Conservation (phyloP, 164 flowering plant species). For the Liriodendron chinense region DNA sequence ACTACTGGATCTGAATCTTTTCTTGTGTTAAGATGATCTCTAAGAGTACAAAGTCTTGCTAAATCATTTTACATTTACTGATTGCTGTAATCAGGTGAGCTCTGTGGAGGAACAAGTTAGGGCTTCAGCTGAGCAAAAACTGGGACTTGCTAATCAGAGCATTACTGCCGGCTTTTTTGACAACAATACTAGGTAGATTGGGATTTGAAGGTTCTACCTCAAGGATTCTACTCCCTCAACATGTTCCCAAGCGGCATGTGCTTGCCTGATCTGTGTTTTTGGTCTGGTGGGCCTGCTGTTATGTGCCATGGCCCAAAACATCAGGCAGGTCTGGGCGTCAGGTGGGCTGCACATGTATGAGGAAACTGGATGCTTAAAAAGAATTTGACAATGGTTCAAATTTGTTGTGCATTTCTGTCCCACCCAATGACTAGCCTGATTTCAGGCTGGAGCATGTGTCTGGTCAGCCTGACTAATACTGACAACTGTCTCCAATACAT, state of each 20-base stretch:
- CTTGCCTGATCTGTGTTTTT: no score
- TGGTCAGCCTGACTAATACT: no score
- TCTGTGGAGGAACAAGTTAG: slow-evolving; percentile 99
- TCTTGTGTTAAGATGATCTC: not conserved
- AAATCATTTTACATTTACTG: not conserved
- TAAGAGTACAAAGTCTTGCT: not conserved
- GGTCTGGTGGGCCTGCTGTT: not conserved
- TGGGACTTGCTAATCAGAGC: slow-evolving; percentile 99
- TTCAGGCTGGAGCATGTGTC: no score
- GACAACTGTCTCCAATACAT: no score
- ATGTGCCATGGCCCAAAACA: not conserved
- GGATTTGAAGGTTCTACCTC: not conserved
- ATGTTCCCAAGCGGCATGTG: not conserved
- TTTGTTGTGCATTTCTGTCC: no score
- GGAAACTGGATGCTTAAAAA: no score
- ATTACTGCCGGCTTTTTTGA: slow-evolving; percentile 99
- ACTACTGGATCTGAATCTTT: not conserved
- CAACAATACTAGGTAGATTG: slow-evolving; percentile 81
- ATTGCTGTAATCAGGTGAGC: slow-evolving; percentile 49
- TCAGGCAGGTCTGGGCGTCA: no score
- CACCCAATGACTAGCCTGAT: no score
- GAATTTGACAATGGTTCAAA: no score
- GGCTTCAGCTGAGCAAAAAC: slow-evolving; percentile 98
- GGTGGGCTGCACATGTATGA: no score
- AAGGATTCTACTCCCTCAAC: not conserved